phyloP scores from a whole-genome alignment of 2,329 filamentous ascomycete genomes.

The Talaromyces piceae region DNA sequence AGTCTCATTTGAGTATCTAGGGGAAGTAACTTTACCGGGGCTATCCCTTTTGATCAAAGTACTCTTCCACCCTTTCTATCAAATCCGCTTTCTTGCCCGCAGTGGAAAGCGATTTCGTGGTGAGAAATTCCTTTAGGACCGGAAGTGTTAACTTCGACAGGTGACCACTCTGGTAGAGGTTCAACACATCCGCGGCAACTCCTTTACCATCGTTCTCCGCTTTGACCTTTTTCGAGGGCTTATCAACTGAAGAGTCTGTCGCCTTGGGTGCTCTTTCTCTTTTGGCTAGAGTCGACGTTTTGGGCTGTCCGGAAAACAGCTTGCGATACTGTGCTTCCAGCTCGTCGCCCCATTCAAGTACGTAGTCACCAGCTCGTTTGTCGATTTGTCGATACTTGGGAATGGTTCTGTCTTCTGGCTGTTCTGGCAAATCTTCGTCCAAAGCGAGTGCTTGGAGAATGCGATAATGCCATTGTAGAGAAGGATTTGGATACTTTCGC shows the following conservation, averaged over 20 bases:
- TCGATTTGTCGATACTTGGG: conserved; percentile 83
- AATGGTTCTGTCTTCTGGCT: conserved; percentile 67
- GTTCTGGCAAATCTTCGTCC: conserved; percentile 78
- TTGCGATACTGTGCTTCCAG: conserved; percentile 53
- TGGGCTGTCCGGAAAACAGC: conserved; percentile 35
- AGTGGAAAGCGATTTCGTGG: conserved; percentile 33
- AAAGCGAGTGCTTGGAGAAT: conserved; percentile 87
- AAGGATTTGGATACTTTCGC: conserved; percentile 79
- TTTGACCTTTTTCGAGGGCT: conserved; percentile 42
- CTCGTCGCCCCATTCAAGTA: conserved; percentile 66
- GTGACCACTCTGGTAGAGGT: conserved; percentile 35
- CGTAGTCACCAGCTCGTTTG: conserved; percentile 73
- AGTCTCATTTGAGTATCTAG: not conserved
- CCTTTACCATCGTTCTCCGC: conserved; percentile 22
- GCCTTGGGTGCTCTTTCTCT: conserved; percentile 37
- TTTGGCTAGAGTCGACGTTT: conserved; percentile 42
- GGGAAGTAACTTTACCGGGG: not conserved
- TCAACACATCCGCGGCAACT: conserved; percentile 32
- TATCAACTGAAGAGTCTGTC: conserved; percentile 18
- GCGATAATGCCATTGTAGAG: conserved; percentile 93
- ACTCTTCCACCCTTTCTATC: conserved; percentile 43
- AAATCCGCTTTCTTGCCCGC: conserved; percentile 45
- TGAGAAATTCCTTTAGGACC: conserved; percentile 41
- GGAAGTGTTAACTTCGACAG: conserved; percentile 42
- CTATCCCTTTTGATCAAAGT: conserved; percentile 38